A percentile compares a stretch with the other conserved stretches of the same genome.
phyloP scores from a whole-genome alignment of 1,284 basidiomycete genomes.

The Singerocomus inundabilis region DNA sequence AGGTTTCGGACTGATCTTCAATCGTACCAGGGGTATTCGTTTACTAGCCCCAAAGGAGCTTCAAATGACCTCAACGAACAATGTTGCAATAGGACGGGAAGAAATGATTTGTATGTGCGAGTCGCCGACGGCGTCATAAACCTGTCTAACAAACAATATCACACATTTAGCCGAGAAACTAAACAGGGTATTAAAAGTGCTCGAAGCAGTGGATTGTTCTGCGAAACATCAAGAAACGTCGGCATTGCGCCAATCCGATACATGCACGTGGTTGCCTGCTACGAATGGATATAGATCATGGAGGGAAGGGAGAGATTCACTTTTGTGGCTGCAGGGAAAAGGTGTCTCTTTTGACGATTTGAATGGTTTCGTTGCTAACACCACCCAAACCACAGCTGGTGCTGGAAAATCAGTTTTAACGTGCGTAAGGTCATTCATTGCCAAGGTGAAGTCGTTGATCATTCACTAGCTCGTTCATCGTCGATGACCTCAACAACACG shows the following conservation, averaged over 20 bases:
- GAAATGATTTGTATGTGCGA: conserved; percentile 5
- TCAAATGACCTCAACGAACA: too few species aligned
- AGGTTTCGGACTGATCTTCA: too few species aligned
- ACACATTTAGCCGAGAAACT: conserved; percentile 2
- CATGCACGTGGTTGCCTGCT: conserved; percentile 10
- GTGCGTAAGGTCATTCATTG: background rate
- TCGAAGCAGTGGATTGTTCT: conserved; percentile 8
- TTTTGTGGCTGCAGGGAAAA: conserved; percentile 15
- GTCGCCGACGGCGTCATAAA: background rate
- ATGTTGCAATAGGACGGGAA: background rate
- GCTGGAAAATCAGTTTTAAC: conserved; percentile 9
- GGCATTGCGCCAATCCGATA: conserved; percentile 7
- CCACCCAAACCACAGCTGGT: conserved; percentile 3
- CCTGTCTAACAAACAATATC: background rate
- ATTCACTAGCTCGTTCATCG: background rate
- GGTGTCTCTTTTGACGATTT: background rate
- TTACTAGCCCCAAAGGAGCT: too few species aligned
- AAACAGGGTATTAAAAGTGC: background rate
- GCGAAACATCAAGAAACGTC: conserved; percentile 1
- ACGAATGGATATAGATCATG: conserved; percentile 9
- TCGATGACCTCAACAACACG: conserved; percentile 5
- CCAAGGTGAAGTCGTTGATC: background rate
- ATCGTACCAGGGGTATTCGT: too few species aligned
- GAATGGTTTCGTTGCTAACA: background rate
- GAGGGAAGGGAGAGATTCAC: background rate